Conservation (phyloP, 768 basidiomycete species). For the Russula sp. region DNA sequence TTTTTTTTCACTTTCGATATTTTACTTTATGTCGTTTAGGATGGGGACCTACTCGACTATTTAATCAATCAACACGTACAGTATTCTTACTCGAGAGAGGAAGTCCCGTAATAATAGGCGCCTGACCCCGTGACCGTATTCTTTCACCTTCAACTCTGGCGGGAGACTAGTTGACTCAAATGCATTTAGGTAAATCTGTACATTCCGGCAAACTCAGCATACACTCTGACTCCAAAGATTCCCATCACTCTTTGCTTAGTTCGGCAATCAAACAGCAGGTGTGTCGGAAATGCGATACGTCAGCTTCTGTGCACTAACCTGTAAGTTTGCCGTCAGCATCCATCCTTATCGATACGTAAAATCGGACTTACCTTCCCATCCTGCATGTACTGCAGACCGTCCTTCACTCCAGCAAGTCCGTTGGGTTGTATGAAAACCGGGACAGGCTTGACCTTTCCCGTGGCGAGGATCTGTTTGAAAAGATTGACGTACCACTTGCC, state of each 20-base stretch:
- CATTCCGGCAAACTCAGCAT: too few species aligned
- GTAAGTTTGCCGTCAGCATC: neutral
- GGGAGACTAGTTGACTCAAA: too few species aligned
- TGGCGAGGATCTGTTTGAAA: slow-evolving; percentile 29
- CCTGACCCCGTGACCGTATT: too few species aligned
- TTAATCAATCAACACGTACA: too few species aligned
- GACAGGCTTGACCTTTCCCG: slow-evolving; percentile 33
- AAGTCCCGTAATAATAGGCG: too few species aligned
- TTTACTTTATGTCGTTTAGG: too few species aligned
- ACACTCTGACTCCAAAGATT: neutral
- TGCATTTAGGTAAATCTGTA: too few species aligned
- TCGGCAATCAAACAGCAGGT: slow-evolving; percentile 4
- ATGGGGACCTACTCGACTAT: too few species aligned
- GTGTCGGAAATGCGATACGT: slow-evolving; percentile 33
- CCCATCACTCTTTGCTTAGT: neutral
- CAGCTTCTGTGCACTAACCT: slow-evolving; percentile 37
- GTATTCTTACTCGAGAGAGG: too few species aligned
- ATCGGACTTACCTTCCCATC: slow-evolving; percentile 33
- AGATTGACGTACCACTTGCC: slow-evolving; percentile 31
- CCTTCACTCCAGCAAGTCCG: slow-evolving; percentile 33
- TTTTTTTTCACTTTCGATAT: neutral
- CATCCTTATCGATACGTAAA: neutral
- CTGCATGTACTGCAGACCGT: slow-evolving; percentile 35
- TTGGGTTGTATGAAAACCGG: slow-evolving; percentile 32
- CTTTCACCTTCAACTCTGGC: too few species aligned